phyloP scores from a whole-genome alignment of 768 basidiomycete species.

The Macrolepiota albuminosa region DNA sequence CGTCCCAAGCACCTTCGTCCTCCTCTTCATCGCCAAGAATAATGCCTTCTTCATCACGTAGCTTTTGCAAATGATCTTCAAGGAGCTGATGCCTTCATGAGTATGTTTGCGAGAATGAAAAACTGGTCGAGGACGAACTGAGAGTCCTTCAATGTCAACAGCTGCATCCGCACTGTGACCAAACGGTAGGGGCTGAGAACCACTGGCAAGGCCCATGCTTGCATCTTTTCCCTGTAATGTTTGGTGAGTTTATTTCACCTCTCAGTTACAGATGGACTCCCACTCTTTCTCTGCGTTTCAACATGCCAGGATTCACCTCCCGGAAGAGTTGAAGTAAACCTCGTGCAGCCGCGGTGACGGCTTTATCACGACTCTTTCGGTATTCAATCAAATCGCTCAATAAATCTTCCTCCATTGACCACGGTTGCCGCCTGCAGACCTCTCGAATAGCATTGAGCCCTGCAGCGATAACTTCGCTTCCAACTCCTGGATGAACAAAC shows the following conservation, averaged over 20 bases:
- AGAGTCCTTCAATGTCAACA: slow-evolving; percentile 85
- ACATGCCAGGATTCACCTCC: slow-evolving; percentile 92
- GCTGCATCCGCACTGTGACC: slow-evolving; percentile 75
- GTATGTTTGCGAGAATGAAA: not conserved
- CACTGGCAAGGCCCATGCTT: slow-evolving; percentile 65
- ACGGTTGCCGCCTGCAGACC: slow-evolving; percentile 90
- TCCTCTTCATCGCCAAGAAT: slow-evolving; percentile 45
- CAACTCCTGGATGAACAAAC: slow-evolving; percentile 97
- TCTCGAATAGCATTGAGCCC: slow-evolving; percentile 96
- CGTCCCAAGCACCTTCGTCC: slow-evolving; percentile 73
- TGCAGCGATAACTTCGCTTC: slow-evolving; percentile 90
- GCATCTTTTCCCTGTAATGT: slow-evolving; percentile 80
- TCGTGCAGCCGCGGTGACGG: slow-evolving; percentile 83
- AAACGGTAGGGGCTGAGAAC: slow-evolving; percentile 68
- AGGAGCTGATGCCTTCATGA: slow-evolving; percentile 51
- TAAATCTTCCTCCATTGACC: slow-evolving; percentile 95
- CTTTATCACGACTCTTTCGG: slow-evolving; percentile 91
- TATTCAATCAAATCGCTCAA: slow-evolving; percentile 93
- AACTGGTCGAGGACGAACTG: slow-evolving; percentile 43
- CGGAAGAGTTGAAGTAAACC: slow-evolving; percentile 87
- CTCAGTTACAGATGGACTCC: slow-evolving; percentile 17
- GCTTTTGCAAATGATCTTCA: slow-evolving; percentile 77
- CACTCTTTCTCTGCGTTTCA: slow-evolving; percentile 85
- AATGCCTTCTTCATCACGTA: slow-evolving; percentile 61
- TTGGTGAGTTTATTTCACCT: slow-evolving; percentile 4